Conservation (phyloP, 495 filamentous ascomycete genomes). For the Penicillium robsamsonii region DNA sequence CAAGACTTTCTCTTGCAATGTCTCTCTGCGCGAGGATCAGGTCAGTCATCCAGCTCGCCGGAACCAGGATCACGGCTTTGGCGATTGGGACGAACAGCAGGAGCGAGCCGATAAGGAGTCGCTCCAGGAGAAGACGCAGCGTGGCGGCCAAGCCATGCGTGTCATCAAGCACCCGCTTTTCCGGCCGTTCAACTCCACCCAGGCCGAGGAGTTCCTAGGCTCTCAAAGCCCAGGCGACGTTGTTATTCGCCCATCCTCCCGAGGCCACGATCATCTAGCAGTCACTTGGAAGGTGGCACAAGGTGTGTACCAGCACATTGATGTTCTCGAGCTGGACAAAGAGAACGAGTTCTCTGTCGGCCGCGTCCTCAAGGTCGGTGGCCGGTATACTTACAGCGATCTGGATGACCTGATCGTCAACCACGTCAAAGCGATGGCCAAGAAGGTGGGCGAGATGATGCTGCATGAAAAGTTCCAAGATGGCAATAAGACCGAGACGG, state of each 20-base stretch:
- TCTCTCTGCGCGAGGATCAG: slow-evolving; percentile 78
- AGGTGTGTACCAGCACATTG: slow-evolving; percentile 91
- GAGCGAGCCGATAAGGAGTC: slow-evolving; percentile 77
- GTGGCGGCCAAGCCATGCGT: slow-evolving; percentile 75
- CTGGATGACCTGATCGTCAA: slow-evolving; percentile 95
- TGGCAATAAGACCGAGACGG: slow-evolving; percentile 74
- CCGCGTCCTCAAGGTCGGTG: slow-evolving; percentile 73
- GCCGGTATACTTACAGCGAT: slow-evolving; percentile 89
- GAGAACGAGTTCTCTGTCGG: slow-evolving; percentile 94
- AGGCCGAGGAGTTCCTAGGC: slow-evolving; percentile 91
- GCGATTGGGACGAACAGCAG: slow-evolving; percentile 81
- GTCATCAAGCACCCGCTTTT: slow-evolving; percentile 98
- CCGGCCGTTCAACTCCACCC: slow-evolving; percentile 83
- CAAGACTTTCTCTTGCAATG: slow-evolving; percentile 73
- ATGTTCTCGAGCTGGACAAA: slow-evolving; percentile 94
- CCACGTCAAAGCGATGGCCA: slow-evolving; percentile 95
- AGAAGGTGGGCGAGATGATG: slow-evolving; percentile 96
- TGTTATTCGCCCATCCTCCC: slow-evolving; percentile 91
- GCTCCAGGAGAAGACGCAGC: slow-evolving; percentile 76
- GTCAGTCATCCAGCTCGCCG: slow-evolving; percentile 66
- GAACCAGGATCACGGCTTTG: slow-evolving; percentile 63
- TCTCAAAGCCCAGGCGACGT: slow-evolving; percentile 82
- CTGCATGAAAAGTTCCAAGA: slow-evolving; percentile 86
- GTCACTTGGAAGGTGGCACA: slow-evolving; percentile 98
- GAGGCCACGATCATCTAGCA: slow-evolving; percentile 89